Percentiles rank a stretch among this genome's conserved stretches.
Conservation (phyloP, 441 rosid species). For the Pelargonium citronellum region DNA sequence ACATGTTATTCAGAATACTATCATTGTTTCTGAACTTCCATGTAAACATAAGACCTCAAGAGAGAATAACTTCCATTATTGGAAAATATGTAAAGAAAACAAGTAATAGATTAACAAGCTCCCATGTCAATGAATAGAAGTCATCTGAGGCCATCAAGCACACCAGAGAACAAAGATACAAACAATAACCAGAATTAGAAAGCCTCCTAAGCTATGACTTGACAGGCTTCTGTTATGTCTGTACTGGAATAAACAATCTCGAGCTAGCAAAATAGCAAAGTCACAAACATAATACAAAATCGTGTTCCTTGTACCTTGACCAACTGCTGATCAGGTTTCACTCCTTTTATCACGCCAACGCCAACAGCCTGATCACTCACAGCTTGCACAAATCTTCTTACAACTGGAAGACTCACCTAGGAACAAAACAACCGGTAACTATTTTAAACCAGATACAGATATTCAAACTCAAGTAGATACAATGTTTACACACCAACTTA, state of each 20-base stretch:
- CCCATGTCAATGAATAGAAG: not conserved
- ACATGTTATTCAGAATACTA: not conserved
- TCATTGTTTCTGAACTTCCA: not conserved
- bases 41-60: not conserved
- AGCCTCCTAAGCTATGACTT: not conserved
- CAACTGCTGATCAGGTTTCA: constrained; percentile 89
- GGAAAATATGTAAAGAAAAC: too few species aligned
- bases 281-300: not conserved
- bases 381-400: constrained; percentile 88
- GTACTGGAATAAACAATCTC: not conserved
- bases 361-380: constrained; percentile 93
- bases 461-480: not conserved
- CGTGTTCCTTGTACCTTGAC: constrained; percentile 52
- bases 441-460: constrained; percentile 3
- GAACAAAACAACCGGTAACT: constrained; percentile 20
- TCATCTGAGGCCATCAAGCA: constrained; percentile 8
- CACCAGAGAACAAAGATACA: not conserved
- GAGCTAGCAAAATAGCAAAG: not conserved
- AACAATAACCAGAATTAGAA: not conserved
- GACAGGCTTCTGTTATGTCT: constrained; percentile 5
- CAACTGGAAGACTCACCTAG: constrained; percentile 98
- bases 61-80: not conserved
- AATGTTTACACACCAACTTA: constrained; percentile 33
- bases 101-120: not conserved
- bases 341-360: constrained; percentile 74